A percentile compares a stretch with the other conserved stretches of the same genome.
Conservation (phyloP, 2,329 filamentous ascomycete genomes). For the Lachnellula subtilissima region DNA sequence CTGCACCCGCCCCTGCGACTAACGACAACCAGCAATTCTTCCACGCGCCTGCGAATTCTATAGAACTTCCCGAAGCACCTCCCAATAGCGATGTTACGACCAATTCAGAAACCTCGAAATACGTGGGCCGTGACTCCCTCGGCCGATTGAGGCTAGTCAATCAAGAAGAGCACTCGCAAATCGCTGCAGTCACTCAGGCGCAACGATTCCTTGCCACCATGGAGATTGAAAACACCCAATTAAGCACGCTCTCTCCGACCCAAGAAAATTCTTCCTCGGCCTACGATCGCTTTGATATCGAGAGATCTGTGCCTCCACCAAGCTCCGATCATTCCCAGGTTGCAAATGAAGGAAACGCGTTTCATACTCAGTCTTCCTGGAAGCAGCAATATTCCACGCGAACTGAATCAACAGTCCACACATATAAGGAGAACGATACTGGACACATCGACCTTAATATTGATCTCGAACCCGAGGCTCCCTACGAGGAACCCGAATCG, state of each 20-base stretch:
- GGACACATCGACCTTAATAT: constrained; percentile 24
- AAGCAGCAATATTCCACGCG: constrained; percentile 13
- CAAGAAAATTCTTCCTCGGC: constrained; percentile 27
- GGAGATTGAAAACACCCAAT: constrained; percentile 13
- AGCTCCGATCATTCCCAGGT: neutral
- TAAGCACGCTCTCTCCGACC: constrained; percentile 25
- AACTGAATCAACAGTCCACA: constrained; percentile 25
- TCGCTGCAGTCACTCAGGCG: constrained; percentile 5
- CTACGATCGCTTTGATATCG: constrained; percentile 22
- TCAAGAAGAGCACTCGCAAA: neutral
- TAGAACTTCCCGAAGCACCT: neutral
- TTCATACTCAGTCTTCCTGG: neutral
- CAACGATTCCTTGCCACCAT: constrained; percentile 7
- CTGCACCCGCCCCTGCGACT: neutral
- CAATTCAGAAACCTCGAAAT: neutral
- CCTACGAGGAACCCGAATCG: constrained; percentile 11
- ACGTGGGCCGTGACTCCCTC: neutral
- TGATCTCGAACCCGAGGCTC: constrained; percentile 2
- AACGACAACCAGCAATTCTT: neutral
- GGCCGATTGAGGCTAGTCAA: neutral
- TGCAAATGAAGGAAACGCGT: neutral
- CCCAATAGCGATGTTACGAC: neutral
- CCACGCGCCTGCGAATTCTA: neutral
- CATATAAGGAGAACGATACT: constrained; percentile 26
- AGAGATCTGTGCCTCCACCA: constrained; percentile 1